Conservation (phyloP, 305 asterid species). For the Withania somnifera region DNA sequence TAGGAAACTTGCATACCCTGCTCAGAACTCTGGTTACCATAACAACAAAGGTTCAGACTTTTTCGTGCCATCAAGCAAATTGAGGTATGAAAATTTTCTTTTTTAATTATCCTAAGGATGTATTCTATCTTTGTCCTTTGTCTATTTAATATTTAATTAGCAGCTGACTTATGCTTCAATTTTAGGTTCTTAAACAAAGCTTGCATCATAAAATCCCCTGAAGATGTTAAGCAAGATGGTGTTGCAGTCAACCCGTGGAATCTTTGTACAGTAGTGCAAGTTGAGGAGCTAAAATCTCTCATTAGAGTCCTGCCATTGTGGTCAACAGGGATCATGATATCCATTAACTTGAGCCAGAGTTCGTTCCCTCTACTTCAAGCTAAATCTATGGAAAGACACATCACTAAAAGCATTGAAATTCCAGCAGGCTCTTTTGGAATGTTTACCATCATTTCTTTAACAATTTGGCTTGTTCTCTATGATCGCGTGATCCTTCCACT, state of each 20-base stretch:
- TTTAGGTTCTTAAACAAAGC: conserved; percentile 27
- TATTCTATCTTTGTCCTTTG: background rate
- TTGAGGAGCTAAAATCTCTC: conserved; percentile 65
- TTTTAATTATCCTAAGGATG: background rate
- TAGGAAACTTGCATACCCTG: conserved; percentile 26
- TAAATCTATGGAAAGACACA: conserved; percentile 35
- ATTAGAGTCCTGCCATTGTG: conserved; percentile 58
- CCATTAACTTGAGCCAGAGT: conserved; percentile 45
- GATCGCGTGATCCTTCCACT: conserved; percentile 50
- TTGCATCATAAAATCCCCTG: conserved; percentile 40
- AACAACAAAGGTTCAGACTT: conserved; percentile 24
- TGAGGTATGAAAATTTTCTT: conserved; percentile 25
- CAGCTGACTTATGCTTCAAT: background rate
- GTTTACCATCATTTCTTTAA: conserved; percentile 24
- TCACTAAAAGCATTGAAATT: conserved; percentile 21
- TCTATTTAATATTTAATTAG: background rate
- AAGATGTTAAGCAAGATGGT: conserved; percentile 32
- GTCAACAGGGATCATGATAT: conserved; percentile 65
- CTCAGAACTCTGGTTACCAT: conserved; percentile 24
- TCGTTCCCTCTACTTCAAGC: conserved; percentile 65
- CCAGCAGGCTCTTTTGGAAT: conserved; percentile 68
- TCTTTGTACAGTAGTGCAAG: conserved; percentile 70
- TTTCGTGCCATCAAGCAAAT: conserved; percentile 30
- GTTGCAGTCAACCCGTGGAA: conserved; percentile 46
- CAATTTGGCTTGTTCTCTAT: conserved; percentile 52